phyloP scores from a whole-genome alignment of 129 eudicot genomes.

The Flaveria sonorensis region DNA sequence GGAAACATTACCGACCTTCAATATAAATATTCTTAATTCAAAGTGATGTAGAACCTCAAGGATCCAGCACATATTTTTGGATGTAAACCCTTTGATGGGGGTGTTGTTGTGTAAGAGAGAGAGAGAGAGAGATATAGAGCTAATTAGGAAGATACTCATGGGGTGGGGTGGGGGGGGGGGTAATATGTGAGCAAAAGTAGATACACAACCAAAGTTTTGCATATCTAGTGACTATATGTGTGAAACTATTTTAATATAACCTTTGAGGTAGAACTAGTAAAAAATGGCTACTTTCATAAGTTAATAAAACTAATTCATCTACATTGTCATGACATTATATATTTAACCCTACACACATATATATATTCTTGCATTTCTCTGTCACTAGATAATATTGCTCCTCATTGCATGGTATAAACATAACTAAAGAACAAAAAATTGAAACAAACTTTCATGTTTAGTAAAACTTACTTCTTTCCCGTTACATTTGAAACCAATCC shows the following conservation, averaged over 20 bases:
- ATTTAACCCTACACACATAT: not conserved
- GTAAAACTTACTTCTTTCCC: conserved; percentile 54
- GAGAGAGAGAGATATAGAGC: not conserved
- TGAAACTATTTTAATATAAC: not conserved
- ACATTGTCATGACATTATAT: not conserved
- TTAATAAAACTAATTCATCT: not conserved
- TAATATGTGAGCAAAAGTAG: not conserved
- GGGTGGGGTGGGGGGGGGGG: not conserved
- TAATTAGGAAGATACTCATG: not conserved
- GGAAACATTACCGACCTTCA: not conserved
- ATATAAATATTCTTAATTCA: not conserved
- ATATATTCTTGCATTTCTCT: conserved; percentile 1
- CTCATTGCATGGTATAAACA: conserved; percentile 13
- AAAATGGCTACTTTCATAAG: not conserved
- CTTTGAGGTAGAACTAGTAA: not conserved
- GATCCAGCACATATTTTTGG: not conserved
- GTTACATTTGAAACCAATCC: conserved; percentile 83
- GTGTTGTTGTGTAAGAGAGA: not conserved
- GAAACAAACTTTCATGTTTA: conserved; percentile 15
- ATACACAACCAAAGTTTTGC: not conserved
- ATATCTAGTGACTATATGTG: not conserved
- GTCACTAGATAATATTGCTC: not conserved
- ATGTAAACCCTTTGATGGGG: not conserved
- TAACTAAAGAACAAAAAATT: conserved; percentile 5
- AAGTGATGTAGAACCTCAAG: not conserved